Evolutionary conservation across 1,139 yeast genomes (phyloP).

Genomic region (Protomyces inouyei): DNA sequence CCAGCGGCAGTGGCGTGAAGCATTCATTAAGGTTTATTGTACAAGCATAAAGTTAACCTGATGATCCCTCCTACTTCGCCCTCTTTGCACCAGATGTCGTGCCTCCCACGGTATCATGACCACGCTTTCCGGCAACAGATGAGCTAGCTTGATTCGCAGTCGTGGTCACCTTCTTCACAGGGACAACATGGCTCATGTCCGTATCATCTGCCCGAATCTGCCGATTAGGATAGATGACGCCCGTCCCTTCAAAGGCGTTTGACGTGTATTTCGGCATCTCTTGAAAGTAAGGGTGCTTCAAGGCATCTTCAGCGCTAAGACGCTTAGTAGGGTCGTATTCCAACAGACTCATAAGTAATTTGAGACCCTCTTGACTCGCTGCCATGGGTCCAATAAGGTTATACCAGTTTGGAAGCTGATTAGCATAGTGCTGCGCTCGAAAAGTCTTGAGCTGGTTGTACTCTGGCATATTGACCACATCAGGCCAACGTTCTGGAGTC

Average conservation of each 20-base stretch:
- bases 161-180: background rate
- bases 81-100: background rate
- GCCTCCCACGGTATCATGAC: background rate
- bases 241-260: constrained; percentile 19
- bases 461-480: constrained; percentile 76
- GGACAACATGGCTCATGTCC: constrained; percentile 10
- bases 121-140: background rate
- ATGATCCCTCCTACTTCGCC: background rate
- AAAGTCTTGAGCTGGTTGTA: constrained; percentile 61
- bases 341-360: constrained; percentile 65
- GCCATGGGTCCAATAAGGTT: constrained; percentile 57
- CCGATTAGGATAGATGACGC: constrained; percentile 21
- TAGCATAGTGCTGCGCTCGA: constrained; percentile 51
- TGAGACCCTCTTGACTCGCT: constrained; percentile 70
- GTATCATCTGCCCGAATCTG: constrained; percentile 22
- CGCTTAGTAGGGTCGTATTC: constrained; percentile 74
- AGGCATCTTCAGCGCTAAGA: constrained; percentile 74
- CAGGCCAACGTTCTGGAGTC: constrained; percentile 62
- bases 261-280: constrained; percentile 62
- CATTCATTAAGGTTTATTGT: background rate
- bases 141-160: background rate
- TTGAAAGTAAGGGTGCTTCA: constrained; percentile 71
- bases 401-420: constrained; percentile 77
- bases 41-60: background rate
- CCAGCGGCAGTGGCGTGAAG: background rate